These are phyloP conservation scores for Entomortierella chlamydospora DNA, from an alignment of 192 early-diverging fungal genomes.

Conservation along the genomic window DNA sequence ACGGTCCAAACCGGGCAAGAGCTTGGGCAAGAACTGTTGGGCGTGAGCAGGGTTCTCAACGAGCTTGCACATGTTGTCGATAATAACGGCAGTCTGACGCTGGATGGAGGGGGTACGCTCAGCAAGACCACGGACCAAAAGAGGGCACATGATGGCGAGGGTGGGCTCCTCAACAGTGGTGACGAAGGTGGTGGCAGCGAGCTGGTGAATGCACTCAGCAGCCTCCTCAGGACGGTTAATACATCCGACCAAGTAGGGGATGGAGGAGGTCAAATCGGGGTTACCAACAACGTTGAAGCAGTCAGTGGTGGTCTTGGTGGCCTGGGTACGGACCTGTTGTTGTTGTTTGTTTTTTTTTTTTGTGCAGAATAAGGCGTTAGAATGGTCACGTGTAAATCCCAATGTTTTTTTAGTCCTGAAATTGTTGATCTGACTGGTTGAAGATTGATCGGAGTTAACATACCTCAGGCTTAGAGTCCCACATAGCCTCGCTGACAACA, in stretches of 20 bases:
- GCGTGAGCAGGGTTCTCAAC: constrained; percentile 85
- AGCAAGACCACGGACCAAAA: constrained; percentile 75
- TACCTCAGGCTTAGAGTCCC: constrained; percentile 86
- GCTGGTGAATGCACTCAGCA: constrained; percentile 79
- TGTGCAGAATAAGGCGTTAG: neutral
- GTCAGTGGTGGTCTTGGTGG: constrained; percentile 72
- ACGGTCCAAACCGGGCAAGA: constrained; percentile 82
- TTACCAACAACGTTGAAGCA: constrained; percentile 80
- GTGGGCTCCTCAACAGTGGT: constrained; percentile 80
- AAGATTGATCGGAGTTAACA: constrained; percentile 6
- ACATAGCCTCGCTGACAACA: constrained; percentile 79
- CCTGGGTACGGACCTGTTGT: constrained; percentile 55
- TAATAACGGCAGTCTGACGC: constrained; percentile 82
- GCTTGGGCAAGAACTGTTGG: constrained; percentile 81
- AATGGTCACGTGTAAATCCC: constrained; percentile 12
- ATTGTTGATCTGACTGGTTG: neutral
- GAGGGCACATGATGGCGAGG: constrained; percentile 84
- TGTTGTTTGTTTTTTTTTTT: neutral
- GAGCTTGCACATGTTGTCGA: constrained; percentile 93
- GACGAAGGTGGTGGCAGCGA: constrained; percentile 86
- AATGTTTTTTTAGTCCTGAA: neutral
- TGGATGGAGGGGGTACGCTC: constrained; percentile 79
- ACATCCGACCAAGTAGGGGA: constrained; percentile 77
- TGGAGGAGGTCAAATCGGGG: constrained; percentile 83
- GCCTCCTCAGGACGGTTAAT: constrained; percentile 86